phyloP scores from a whole-genome alignment of 2,329 filamentous ascomycete species.

The Didymella exigua region DNA sequence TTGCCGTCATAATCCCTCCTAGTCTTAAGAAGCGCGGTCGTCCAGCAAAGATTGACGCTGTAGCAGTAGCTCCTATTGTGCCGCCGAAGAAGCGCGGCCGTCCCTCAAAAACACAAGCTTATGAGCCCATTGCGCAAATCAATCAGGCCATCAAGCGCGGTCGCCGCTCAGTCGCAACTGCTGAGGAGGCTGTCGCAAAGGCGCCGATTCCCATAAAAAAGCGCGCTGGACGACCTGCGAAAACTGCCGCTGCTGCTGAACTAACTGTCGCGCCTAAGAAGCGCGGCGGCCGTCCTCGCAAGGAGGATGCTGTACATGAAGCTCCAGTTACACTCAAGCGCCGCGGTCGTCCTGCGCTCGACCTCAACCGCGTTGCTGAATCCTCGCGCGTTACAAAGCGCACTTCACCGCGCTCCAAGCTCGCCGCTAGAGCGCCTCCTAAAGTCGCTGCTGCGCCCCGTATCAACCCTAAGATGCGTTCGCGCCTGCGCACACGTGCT shows the following conservation, averaged over 20 bases:
- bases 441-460: constrained; percentile 16
- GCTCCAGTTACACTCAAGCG: constrained; percentile 15
- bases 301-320: constrained; percentile 5
- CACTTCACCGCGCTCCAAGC: constrained; percentile 13
- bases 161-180: constrained; percentile 17
- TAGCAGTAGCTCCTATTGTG: constrained; percentile 4
- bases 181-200: constrained; percentile 6
- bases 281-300: constrained; percentile 24
- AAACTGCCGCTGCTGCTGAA: constrained; percentile 5
- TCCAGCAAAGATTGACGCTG: constrained; percentile 14
- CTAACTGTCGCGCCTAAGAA: constrained; percentile 17
- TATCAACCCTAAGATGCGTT: constrained; percentile 28
- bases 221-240: constrained; percentile 14
- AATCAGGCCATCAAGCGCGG: constrained; percentile 22
- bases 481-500: constrained; percentile 28
- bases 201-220: constrained; percentile 14
- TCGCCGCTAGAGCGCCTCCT: constrained; percentile 2
- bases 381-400: constrained; percentile 33
- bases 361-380: constrained; percentile 25
- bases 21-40: constrained; percentile 26
- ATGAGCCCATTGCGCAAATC: constrained; percentile 13
- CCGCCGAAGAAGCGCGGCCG: constrained; percentile 32
- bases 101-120: constrained; percentile 18
- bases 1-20: constrained; percentile 5
- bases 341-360: constrained; percentile 17